Evolutionary conservation across 495 filamentous ascomycete species (phyloP).

Genomic region (Talaromyces proteolyticus): DNA sequence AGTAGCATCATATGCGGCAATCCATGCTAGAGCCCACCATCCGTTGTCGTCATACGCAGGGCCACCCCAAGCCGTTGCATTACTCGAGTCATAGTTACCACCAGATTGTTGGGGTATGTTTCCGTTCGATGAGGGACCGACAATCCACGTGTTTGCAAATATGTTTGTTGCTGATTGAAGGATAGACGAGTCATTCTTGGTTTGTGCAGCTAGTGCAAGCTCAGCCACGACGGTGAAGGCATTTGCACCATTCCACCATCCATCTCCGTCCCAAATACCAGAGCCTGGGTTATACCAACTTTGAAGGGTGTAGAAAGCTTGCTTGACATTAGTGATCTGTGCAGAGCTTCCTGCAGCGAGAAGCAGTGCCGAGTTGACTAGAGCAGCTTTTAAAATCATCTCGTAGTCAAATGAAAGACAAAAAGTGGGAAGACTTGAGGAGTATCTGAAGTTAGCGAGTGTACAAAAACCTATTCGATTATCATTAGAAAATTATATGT

Average conservation of each 20-base stretch:
- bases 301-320: conserved; percentile 48
- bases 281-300: conserved; percentile 55
- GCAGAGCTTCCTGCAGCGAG: neutral
- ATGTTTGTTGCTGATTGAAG: conserved; percentile 25
- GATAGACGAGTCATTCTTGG: conserved; percentile 10
- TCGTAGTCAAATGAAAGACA: too few species aligned
- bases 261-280: conserved; percentile 59
- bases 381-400: conserved; percentile 13
- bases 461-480: too few species aligned
- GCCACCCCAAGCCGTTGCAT: conserved; percentile 37
- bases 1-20: conserved; percentile 59
- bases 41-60: conserved; percentile 66
- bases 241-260: conserved; percentile 79
- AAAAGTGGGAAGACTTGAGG: too few species aligned
- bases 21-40: conserved; percentile 68
- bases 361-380: neutral
- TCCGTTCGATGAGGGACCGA: conserved; percentile 20
- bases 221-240: conserved; percentile 58
- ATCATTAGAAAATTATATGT: too few species aligned
- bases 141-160: conserved; percentile 36
- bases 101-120: neutral
- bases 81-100: conserved; percentile 12
- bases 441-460: too few species aligned
- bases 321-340: conserved; percentile 27
- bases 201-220: conserved; percentile 42